Base-by-base conservation (phyloP, 2,329 filamentous ascomycete species). In the Exophiala aquamarina region DNA sequence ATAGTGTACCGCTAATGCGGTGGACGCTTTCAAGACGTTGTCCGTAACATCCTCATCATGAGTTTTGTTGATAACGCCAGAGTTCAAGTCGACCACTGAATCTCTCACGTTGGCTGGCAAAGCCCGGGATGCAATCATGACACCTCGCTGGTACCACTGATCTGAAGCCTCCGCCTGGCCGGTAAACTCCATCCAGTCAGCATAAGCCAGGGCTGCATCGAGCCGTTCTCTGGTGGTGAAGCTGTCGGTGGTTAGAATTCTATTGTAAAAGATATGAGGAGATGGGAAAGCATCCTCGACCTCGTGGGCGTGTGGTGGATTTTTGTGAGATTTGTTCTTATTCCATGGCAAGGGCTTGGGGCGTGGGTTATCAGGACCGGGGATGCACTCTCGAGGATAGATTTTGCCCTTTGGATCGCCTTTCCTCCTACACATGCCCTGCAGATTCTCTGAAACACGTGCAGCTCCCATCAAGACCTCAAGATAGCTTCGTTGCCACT, bases 401-500 rank as follows among this genome's bases (percentile, higher is more conserved):
- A 86, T 41, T 18, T 41, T 44, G 10, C 40, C 49, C 14, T 37
- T 18, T 4, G 19, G 77, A 19, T 86, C 69, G 33, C 78, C 76
- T 54, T 82, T 76, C 7, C 77, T 84, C 35, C 69, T 81, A 66
- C 95, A 89, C 34, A 78, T 74, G 38, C 86, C 86, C 55, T 95
- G 88, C 18, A 94, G 71, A 57, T 91, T 82, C 68, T 96, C 91
- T 3, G 89, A 83, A 0, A 84, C 82, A 56, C 81, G 81, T 1
- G 86, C 91, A 50, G 82, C 81, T 9, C 85, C 77, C 81, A 96
- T 88, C 37, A 96, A 70, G 3, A 84, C 78, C 61, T 94, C 83
- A 61, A 86, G 90, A 68, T 97, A 97, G 1, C 89, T 90, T 45
- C 88, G 77, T 59, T 86, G 76, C 92, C 91, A 97, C 40, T 85